These are phyloP conservation scores for Dictyostelium capitatum DNA, from an alignment of 78 protist species.

Conservation along the genomic window DNA sequence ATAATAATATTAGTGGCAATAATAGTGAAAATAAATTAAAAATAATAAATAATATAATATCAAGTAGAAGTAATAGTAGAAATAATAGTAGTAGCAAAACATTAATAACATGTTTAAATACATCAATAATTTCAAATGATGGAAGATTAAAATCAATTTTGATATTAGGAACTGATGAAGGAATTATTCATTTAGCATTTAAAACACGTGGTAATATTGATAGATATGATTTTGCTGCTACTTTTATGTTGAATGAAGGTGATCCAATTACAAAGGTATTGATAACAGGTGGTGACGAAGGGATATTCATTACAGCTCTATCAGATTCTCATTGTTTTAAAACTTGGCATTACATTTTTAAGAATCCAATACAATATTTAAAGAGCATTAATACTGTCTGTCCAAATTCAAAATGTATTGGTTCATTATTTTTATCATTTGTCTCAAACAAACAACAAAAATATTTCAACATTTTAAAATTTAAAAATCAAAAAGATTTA, in stretches of 20 bases:
- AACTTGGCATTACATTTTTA: conserved; percentile 48
- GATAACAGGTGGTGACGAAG: conserved; percentile 59
- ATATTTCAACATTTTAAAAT: conserved; percentile 15
- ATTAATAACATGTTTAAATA: not conserved
- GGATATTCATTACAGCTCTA: conserved; percentile 30
- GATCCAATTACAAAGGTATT: conserved; percentile 6
- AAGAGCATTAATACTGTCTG: not conserved
- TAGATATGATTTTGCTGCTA: not conserved
- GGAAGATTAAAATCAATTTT: not conserved
- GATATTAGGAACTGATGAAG: conserved; percentile 5
- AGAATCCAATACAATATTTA: not conserved
- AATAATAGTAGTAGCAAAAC: not conserved
- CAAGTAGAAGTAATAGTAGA: not conserved
- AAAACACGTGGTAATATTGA: conserved; percentile 7
- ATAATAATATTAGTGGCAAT: not conserved
- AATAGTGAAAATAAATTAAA: not conserved
- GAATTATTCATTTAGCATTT: not conserved
- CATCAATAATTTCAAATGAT: not conserved
- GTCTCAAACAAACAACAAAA: not conserved
- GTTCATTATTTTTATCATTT: not conserved
- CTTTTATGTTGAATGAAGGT: not conserved
- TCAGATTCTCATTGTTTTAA: conserved; percentile 3
- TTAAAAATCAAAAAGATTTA: conserved; percentile 14
- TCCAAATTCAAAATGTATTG: not conserved
- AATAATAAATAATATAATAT: not conserved